Conservation (phyloP, 352 stramenopile species). For the Phytophthora pini region DNA sequence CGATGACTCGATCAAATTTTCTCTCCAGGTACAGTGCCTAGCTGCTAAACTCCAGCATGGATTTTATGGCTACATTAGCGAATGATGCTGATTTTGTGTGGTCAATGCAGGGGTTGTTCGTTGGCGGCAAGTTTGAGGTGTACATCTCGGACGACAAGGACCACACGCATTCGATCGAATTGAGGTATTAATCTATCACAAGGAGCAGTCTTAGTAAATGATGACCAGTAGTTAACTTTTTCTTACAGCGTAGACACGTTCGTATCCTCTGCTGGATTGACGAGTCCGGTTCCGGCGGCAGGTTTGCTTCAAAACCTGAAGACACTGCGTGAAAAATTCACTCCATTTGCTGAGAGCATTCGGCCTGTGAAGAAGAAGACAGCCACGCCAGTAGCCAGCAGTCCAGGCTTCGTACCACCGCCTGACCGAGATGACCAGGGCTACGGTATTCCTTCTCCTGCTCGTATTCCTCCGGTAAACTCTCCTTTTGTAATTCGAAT, state of each 20-base stretch:
- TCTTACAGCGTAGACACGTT: conserved; percentile 45
- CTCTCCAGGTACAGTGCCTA: conserved; percentile 54
- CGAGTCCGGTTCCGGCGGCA: conserved; percentile 36
- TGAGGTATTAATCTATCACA: conserved; percentile 44
- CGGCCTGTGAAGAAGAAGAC: conserved; percentile 49
- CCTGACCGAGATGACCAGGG: conserved; percentile 22
- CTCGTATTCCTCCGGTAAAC: conserved; percentile 46
- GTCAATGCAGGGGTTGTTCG: conserved; percentile 63
- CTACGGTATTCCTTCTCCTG: conserved; percentile 28
- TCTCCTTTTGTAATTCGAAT: neutral
- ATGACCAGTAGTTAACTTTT: neutral
- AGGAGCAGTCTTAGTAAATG: neutral
- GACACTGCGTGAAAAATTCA: conserved; percentile 54
- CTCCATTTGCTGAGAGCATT: conserved; percentile 63
- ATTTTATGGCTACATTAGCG: neutral
- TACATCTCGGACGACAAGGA: conserved; percentile 77
- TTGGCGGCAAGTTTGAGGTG: conserved; percentile 79
- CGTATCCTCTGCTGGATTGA: conserved; percentile 29
- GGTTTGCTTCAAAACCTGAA: conserved; percentile 61
- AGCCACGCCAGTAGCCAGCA: conserved; percentile 1
- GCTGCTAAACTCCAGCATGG: no score
- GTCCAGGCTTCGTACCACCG: conserved; percentile 16
- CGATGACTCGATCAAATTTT: conserved; percentile 58
- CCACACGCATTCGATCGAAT: conserved; percentile 75
- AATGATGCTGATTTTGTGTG: neutral